A percentile compares a stretch with the other conserved stretches of the same genome.
These are phyloP conservation scores for Phylloporus arenicola DNA, from an alignment of 768 basidiomycete genomes.

Conservation along the genomic window DNA sequence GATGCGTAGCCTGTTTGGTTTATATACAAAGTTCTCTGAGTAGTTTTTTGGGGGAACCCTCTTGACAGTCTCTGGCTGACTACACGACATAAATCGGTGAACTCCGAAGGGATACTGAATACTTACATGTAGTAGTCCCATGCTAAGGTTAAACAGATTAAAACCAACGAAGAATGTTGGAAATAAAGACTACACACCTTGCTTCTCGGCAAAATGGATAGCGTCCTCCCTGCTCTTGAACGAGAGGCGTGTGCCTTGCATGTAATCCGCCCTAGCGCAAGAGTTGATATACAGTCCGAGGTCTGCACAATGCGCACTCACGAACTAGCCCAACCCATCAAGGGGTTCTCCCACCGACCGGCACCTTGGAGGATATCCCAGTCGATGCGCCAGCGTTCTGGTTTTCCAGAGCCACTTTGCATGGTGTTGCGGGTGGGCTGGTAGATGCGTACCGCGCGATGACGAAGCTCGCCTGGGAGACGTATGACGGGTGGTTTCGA, in stretches of 20 bases:
- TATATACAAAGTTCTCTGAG: constrained; percentile 87
- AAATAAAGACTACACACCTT: constrained; percentile 49
- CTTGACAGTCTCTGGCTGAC: constrained; percentile 56
- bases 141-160: constrained; percentile 39
- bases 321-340: constrained; percentile 98
- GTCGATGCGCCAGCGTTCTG: constrained; percentile 88
- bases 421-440: constrained; percentile 92
- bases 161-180: constrained; percentile 1
- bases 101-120: constrained; percentile 9
- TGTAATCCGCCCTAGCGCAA: constrained; percentile 76
- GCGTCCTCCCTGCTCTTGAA: constrained; percentile 90
- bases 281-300: constrained; percentile 5
- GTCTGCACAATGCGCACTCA: constrained; percentile 38
- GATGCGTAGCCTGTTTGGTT: constrained; percentile 71
- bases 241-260: constrained; percentile 82
- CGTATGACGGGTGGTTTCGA: not conserved
- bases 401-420: constrained; percentile 86
- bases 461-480: constrained; percentile 67
- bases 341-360: constrained; percentile 94
- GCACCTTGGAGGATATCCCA: constrained; percentile 87
- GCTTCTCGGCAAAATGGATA: constrained; percentile 93
- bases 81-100: constrained; percentile 18
- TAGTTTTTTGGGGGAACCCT: constrained; percentile 84
- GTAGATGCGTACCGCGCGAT: constrained; percentile 87
- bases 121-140: constrained; percentile 92